phyloP scores from a whole-genome alignment of 2,329 filamentous ascomycete genomes.

The Colletotrichum cuscutae region DNA sequence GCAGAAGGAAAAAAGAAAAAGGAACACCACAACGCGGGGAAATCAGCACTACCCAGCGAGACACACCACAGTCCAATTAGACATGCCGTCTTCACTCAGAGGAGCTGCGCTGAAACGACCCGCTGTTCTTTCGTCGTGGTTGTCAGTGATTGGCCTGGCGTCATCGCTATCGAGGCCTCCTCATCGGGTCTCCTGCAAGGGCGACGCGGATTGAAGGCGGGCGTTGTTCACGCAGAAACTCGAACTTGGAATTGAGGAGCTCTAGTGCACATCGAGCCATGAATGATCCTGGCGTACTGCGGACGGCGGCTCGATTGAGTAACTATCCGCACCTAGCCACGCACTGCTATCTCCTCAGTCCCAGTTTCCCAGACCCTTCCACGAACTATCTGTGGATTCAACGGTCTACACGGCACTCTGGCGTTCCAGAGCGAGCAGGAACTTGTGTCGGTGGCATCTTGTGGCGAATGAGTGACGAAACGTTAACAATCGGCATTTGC shows the following conservation, averaged over 20 bases:
- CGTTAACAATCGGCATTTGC: background rate
- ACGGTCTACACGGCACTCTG: background rate
- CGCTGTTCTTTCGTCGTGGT: slow-evolving; percentile 28
- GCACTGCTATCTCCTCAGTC: background rate
- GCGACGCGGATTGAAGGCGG: background rate
- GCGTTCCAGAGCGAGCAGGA: slow-evolving; percentile 9
- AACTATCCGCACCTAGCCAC: background rate
- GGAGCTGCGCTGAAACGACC: slow-evolving; percentile 30
- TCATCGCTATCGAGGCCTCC: slow-evolving; percentile 2
- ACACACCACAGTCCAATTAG: slow-evolving; percentile 27
- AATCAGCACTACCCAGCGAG: background rate
- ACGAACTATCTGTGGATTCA: background rate
- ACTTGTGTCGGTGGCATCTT: slow-evolving; percentile 12
- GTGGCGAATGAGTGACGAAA: background rate
- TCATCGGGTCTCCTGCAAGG: slow-evolving; percentile 31
- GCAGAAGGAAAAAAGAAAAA: background rate
- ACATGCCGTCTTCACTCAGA: slow-evolving; percentile 8
- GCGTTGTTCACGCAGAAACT: background rate
- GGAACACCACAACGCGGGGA: slow-evolving; percentile 14
- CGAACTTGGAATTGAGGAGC: background rate
- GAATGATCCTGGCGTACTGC: slow-evolving; percentile 5
- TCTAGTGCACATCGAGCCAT: slow-evolving; percentile 5
- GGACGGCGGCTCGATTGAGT: slow-evolving; percentile 17
- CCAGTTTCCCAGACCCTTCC: background rate
- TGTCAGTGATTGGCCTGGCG: slow-evolving; percentile 18